A percentile compares a stretch with the other conserved stretches of the same genome.
These are phyloP conservation scores for Rhexocercosporidium sp. DNA, from an alignment of 2,329 filamentous ascomycete species.

Conservation along the genomic window DNA sequence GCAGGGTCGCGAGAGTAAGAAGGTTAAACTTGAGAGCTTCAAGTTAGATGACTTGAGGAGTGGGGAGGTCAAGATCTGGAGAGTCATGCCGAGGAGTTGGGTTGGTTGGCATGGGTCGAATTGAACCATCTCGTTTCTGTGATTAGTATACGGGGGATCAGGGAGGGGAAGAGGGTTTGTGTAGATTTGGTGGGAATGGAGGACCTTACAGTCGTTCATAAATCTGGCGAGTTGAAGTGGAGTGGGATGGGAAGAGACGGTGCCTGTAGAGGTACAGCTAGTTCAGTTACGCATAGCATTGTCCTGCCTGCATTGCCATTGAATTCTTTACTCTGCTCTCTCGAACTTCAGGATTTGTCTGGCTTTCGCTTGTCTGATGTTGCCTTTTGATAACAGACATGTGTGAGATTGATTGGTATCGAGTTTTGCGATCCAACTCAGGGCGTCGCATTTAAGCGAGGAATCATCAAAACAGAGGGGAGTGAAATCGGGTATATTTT, in stretches of 20 bases:
- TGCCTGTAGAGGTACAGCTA: conserved; percentile 13
- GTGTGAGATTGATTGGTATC: no score
- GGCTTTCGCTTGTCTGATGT: background rate
- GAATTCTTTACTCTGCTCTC: conserved; percentile 8
- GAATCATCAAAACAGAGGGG: no score
- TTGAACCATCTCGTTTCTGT: conserved; percentile 42
- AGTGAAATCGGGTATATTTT: no score
- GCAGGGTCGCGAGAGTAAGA: conserved; percentile 90
- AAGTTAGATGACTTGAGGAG: conserved; percentile 89
- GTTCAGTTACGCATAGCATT: conserved; percentile 30
- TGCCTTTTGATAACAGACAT: no score
- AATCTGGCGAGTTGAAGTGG: background rate
- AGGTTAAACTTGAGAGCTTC: conserved; percentile 93
- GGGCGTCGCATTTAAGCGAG: no score
- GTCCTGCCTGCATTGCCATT: conserved; percentile 16
- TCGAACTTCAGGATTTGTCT: background rate
- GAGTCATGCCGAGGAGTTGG: conserved; percentile 90
- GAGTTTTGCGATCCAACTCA: no score
- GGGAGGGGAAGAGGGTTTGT: background rate
- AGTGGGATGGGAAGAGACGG: background rate
- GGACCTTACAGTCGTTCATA: background rate
- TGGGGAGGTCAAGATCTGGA: conserved; percentile 97
- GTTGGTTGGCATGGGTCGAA: conserved; percentile 80
- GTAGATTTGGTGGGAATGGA: background rate
- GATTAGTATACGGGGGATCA: background rate